Conservation (phyloP, 2,329 filamentous ascomycete genomes). For the Neobulgaria alba region DNA sequence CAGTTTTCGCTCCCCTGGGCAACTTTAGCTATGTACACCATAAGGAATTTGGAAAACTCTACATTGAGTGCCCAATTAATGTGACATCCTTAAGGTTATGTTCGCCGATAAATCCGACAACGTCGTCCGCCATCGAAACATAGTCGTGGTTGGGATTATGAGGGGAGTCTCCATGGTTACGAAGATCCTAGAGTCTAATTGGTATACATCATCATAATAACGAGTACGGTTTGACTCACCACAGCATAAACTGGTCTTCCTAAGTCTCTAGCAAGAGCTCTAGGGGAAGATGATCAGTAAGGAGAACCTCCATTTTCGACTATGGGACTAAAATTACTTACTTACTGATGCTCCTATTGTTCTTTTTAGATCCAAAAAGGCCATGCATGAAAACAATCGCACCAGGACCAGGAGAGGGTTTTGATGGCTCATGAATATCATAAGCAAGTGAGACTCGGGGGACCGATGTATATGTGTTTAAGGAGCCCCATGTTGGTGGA, state of each 20-base stretch:
- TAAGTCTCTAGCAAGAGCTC: slow-evolving; percentile 72
- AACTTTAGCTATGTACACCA: slow-evolving; percentile 4
- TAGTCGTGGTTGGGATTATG: slow-evolving; percentile 75
- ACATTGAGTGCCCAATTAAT: slow-evolving; percentile 93
- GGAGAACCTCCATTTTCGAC: background rate
- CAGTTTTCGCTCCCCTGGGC: slow-evolving; percentile 76
- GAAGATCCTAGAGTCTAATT: slow-evolving; percentile 55
- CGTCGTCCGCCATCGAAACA: slow-evolving; percentile 69
- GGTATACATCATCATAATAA: background rate
- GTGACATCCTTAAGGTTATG: slow-evolving; percentile 63
- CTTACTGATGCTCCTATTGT: slow-evolving; percentile 93
- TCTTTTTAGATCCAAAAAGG: slow-evolving; percentile 90
- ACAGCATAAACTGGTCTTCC: slow-evolving; percentile 74
- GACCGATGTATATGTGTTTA: background rate
- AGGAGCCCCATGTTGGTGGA: background rate
- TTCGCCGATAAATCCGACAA: slow-evolving; percentile 66
- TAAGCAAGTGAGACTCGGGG: slow-evolving; percentile 41
- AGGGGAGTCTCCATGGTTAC: slow-evolving; percentile 88
- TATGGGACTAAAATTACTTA: slow-evolving; percentile 34
- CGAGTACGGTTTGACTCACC: slow-evolving; percentile 39
- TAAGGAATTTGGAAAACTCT: slow-evolving; percentile 22
- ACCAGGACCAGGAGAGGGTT: slow-evolving; percentile 34
- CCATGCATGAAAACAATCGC: slow-evolving; percentile 89
- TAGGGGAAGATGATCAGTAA: slow-evolving; percentile 30
- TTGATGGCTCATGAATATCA: slow-evolving; percentile 57